Evolutionary conservation across 805 yeast genomes (phyloP).

Genomic region (Myxozyma vanderwaltii): DNA sequence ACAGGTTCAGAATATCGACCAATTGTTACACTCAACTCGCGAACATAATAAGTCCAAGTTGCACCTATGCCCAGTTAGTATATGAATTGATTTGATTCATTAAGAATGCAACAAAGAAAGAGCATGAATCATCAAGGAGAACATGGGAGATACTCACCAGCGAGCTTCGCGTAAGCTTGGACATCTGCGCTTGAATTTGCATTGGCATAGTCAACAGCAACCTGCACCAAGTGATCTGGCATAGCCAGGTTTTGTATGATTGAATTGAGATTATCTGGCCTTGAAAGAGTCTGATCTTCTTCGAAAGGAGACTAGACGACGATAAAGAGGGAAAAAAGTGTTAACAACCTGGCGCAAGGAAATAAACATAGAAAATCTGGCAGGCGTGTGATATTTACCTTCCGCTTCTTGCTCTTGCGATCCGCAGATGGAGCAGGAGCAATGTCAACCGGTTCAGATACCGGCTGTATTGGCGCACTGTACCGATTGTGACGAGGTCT

Average conservation of each 20-base stretch:
- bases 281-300: constrained; percentile 13
- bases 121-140: neutral
- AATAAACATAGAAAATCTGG: neutral
- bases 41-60: constrained; percentile 93
- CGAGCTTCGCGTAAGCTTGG: constrained; percentile 97
- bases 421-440: constrained; percentile 11
- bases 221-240: constrained; percentile 78
- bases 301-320: constrained; percentile 11
- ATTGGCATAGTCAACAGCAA: constrained; percentile 71
- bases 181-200: constrained; percentile 66
- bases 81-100: neutral
- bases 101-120: neutral
- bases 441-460: neutral
- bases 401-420: constrained; percentile 25
- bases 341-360: neutral
- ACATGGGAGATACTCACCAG: constrained; percentile 54
- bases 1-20: constrained; percentile 73
- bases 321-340: neutral
- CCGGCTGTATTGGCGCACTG: neutral
- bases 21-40: constrained; percentile 68
- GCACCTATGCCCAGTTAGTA: constrained; percentile 34
- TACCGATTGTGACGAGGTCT: constrained; percentile 19
- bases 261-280: constrained; percentile 29
- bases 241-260: constrained; percentile 65
- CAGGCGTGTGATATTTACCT: constrained; percentile 11